A percentile compares a stretch with the other conserved stretches of the same genome.
Conservation (phyloP, 768 basidiomycete species). For the Lentinula detonsa region DNA sequence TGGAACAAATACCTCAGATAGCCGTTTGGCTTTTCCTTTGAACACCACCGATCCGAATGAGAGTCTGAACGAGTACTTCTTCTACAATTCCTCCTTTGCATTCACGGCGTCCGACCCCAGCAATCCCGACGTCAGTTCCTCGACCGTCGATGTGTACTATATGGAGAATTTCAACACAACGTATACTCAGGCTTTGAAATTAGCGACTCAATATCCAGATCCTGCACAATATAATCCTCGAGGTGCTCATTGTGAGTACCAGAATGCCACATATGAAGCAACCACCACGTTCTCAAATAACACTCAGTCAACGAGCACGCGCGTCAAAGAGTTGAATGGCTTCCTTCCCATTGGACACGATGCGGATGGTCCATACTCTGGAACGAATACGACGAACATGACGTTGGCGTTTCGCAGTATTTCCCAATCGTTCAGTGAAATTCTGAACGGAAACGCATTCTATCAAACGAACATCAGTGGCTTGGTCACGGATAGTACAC, state of each 20-base stretch:
- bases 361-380: background rate
- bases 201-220: background rate
- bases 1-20: background rate
- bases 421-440: background rate
- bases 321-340: background rate
- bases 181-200: background rate
- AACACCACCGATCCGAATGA: background rate
- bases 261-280: slow-evolving; percentile 2
- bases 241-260: background rate
- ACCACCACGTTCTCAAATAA: background rate
- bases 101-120: background rate
- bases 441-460: background rate
- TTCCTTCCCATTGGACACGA: background rate
- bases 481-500: background rate
- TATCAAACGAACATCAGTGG: background rate
- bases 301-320: background rate
- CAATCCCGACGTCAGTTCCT: background rate
- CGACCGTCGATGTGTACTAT: background rate
- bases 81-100: background rate
- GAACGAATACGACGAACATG: background rate
- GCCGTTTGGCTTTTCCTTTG: background rate
- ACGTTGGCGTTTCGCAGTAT: background rate
- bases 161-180: background rate
- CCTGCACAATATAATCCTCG: background rate
- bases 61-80: background rate